Evolutionary conservation across 176 grass and related monocot genomes (phyloP).

Genomic region (Bolboschoenus planiculmis): DNA sequence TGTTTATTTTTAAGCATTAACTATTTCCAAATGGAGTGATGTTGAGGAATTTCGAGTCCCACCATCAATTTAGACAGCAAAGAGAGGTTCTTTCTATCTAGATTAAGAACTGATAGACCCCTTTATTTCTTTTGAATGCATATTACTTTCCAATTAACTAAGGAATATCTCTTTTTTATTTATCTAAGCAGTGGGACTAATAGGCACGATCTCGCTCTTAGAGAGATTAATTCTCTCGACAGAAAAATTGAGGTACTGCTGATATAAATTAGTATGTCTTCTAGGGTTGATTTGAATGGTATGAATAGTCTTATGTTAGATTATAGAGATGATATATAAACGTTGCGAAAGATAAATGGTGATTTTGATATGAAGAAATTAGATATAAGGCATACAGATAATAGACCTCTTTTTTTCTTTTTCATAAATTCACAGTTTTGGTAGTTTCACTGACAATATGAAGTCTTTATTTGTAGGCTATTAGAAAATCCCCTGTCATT

Average conservation of each 20-base stretch:
- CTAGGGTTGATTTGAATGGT: background rate
- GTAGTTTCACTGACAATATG: background rate
- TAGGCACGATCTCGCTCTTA: too few species aligned
- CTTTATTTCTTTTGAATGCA: too few species aligned
- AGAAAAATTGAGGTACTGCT: background rate
- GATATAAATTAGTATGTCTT: background rate
- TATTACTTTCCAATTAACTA: too few species aligned
- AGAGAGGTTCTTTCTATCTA: too few species aligned
- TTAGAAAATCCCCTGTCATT: background rate
- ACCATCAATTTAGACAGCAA: too few species aligned
- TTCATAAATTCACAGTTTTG: background rate
- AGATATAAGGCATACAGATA: background rate
- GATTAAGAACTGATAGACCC: too few species aligned
- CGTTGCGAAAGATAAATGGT: background rate
- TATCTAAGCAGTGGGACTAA: too few species aligned
- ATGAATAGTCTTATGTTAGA: background rate
- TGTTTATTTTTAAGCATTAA: too few species aligned
- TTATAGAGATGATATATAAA: background rate
- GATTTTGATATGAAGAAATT: background rate
- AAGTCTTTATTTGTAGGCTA: background rate
- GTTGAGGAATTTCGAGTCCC: too few species aligned
- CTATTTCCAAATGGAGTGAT: too few species aligned
- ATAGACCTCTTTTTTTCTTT: background rate
- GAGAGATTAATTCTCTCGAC: too few species aligned
- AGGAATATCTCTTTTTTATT: too few species aligned